Evolutionary conservation across 768 basidiomycete genomes (phyloP).

Genomic region (Termitomyces sp.): DNA sequence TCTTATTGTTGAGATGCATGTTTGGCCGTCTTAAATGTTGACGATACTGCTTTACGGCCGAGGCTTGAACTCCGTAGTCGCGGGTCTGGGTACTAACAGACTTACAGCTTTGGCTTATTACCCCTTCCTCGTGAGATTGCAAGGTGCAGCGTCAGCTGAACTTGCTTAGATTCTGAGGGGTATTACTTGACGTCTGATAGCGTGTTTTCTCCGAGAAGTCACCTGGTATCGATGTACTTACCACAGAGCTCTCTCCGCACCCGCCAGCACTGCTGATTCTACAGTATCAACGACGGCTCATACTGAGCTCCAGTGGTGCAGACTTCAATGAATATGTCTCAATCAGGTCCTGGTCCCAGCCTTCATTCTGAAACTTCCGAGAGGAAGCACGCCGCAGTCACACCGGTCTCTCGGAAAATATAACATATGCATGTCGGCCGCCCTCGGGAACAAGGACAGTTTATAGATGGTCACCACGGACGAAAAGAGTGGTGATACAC

Average conservation of each 20-base stretch:
- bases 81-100: no score
- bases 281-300: no score
- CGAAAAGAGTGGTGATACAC: not conserved
- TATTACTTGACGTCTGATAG: not conserved
- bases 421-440: not conserved
- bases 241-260: not conserved
- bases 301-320: not conserved
- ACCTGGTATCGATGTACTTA: not conserved
- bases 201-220: not conserved
- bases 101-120: no score
- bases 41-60: not conserved
- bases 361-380: not conserved
- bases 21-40: not conserved
- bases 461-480: not conserved
- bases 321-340: no score
- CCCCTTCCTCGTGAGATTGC: no score
- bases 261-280: no score
- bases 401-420: not conserved
- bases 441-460: not conserved
- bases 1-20: not conserved
- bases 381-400: not conserved
- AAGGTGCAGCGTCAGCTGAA: no score
- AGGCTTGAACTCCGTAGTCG: not conserved
- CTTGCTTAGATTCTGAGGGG: not conserved
- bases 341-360: no score